These are phyloP conservation scores for Lasiosphaeriaceae sp. DNA, from an alignment of 495 filamentous ascomycete genomes.

Conservation along the genomic window DNA sequence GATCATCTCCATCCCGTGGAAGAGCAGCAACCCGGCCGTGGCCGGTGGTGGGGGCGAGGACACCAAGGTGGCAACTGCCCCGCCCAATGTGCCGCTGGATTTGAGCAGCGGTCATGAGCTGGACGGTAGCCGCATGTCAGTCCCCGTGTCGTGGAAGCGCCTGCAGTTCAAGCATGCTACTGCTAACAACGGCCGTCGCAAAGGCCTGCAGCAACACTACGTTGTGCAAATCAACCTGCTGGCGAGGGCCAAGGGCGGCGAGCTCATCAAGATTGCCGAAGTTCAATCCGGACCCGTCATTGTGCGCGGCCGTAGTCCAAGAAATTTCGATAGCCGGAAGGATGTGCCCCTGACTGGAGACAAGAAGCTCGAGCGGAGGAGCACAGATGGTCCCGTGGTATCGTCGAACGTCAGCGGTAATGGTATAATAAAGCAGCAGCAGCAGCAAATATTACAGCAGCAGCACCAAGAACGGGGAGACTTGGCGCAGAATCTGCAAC, in stretches of 20 bases:
- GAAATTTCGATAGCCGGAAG: constrained; percentile 65
- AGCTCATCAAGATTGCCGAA: constrained; percentile 56
- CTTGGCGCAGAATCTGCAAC: constrained; percentile 28
- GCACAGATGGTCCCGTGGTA: constrained; percentile 8
- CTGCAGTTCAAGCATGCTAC: constrained; percentile 91
- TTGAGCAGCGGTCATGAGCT: constrained; percentile 61
- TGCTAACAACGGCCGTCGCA: constrained; percentile 73
- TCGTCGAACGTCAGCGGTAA: not conserved
- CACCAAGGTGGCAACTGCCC: constrained; percentile 44
- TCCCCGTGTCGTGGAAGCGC: constrained; percentile 84
- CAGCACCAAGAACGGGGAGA: constrained; percentile 17
- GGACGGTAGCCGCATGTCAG: constrained; percentile 65
- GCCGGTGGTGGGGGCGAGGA: constrained; percentile 41
- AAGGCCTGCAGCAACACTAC: constrained; percentile 69
- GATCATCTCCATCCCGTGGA: constrained; percentile 92
- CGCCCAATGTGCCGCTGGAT: constrained; percentile 64
- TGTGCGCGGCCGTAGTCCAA: constrained; percentile 62
- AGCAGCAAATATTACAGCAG: constrained; percentile 6
- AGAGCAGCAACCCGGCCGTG: constrained; percentile 63
- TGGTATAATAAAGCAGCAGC: constrained; percentile 1
- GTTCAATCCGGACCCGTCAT: constrained; percentile 63
- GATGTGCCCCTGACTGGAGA: constrained; percentile 59
- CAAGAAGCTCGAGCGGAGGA: constrained; percentile 30
- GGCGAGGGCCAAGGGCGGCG: constrained; percentile 56
- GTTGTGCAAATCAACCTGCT: constrained; percentile 61